phyloP scores from a whole-genome alignment of 2,329 filamentous ascomycete species.

The Coccinonectria pachysandricola region DNA sequence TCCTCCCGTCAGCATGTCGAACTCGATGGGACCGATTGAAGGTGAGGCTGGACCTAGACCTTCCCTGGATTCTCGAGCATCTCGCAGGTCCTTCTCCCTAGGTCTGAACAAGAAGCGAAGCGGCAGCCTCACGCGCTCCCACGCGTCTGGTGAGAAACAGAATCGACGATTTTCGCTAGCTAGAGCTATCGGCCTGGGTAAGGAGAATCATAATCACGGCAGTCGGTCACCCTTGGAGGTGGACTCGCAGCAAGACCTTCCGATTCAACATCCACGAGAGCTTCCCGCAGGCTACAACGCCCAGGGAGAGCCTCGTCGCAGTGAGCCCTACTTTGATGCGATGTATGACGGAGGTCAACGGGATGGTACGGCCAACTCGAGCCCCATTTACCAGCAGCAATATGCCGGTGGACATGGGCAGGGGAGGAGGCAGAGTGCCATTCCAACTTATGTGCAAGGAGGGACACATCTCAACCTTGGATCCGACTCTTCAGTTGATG shows the following conservation, averaged over 20 bases:
- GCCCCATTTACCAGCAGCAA: constrained; percentile 31
- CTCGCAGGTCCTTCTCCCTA: constrained; percentile 60
- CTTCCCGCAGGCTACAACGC: constrained; percentile 24
- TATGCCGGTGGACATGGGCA: constrained; percentile 31
- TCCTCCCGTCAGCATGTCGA: constrained; percentile 85
- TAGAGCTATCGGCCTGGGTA: constrained; percentile 51
- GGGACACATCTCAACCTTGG: constrained; percentile 37
- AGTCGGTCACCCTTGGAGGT: constrained; percentile 34
- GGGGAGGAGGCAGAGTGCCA: constrained; percentile 29
- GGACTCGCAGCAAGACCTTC: constrained; percentile 42
- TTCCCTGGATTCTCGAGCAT: constrained; percentile 59
- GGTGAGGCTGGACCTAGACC: constrained; percentile 42
- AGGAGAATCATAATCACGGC: constrained; percentile 42
- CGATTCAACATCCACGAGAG: constrained; percentile 36
- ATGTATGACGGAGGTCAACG: constrained; percentile 27
- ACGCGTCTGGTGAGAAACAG: constrained; percentile 46
- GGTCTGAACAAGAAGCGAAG: constrained; percentile 61
- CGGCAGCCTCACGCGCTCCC: constrained; percentile 51
- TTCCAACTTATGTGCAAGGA: constrained; percentile 36
- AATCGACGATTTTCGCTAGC: constrained; percentile 60
- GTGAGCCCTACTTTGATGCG: constrained; percentile 30
- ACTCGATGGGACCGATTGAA: constrained; percentile 46
- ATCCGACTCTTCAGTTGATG: constrained; percentile 45
- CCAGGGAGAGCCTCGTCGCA: constrained; percentile 25
- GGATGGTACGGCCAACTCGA: constrained; percentile 24